These are phyloP conservation scores for Darksidea phi DNA, from an alignment of 495 filamentous ascomycete species.

Conservation along the genomic window DNA sequence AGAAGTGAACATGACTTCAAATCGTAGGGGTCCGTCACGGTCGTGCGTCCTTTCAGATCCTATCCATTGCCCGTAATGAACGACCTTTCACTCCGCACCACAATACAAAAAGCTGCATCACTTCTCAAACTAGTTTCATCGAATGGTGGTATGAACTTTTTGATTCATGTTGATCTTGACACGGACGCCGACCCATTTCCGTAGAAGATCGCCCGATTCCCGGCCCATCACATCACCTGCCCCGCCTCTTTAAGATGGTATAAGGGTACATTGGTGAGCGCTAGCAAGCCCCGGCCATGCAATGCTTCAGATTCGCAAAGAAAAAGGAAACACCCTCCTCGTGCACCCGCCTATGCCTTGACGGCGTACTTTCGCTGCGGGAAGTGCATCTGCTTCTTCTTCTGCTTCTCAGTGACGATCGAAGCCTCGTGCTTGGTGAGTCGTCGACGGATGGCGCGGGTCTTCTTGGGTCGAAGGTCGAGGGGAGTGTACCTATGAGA, in stretches of 20 bases:
- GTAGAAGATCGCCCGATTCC: conserved; percentile 29
- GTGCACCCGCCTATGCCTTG: conserved; percentile 66
- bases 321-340: conserved; percentile 22
- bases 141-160: conserved; percentile 23
- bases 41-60: neutral
- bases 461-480: conserved; percentile 95
- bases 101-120: neutral
- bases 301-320: conserved; percentile 33
- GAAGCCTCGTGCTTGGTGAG: conserved; percentile 86
- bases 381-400: conserved; percentile 94
- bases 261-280: conserved; percentile 36
- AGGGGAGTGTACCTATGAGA: conserved; percentile 47
- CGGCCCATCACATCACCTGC: conserved; percentile 5
- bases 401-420: conserved; percentile 79
- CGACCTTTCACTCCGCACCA: neutral
- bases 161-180: conserved; percentile 33
- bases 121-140: neutral
- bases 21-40: too few relatives aligned
- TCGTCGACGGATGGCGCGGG: conserved; percentile 88
- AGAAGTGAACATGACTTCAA: too few relatives aligned
- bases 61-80: neutral
- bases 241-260: conserved; percentile 24
- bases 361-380: conserved; percentile 97
- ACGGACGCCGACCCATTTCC: conserved; percentile 34
- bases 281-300: conserved; percentile 33